These are phyloP conservation scores for Colletotrichum sublineola DNA, from an alignment of 2,329 filamentous ascomycete species.

Conservation along the genomic window DNA sequence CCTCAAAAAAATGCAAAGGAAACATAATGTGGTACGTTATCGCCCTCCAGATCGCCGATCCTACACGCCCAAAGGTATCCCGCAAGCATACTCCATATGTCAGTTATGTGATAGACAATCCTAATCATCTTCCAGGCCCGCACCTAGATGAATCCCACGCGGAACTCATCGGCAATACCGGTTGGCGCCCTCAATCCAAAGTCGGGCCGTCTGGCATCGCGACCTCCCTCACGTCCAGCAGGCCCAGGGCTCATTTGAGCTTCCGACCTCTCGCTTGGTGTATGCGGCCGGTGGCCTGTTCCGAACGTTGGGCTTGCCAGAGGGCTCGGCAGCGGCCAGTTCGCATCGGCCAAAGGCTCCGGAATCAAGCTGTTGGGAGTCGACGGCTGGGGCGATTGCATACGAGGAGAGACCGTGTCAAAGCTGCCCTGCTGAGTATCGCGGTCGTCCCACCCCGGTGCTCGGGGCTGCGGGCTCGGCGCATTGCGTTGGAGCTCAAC, in stretches of 20 bases:
- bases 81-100: background rate
- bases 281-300: conserved; percentile 26
- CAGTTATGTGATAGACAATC: background rate
- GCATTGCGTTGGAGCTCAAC: conserved; percentile 37
- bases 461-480: conserved; percentile 27
- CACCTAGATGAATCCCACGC: conserved; percentile 40
- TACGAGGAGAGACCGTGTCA: conserved; percentile 31
- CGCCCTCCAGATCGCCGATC: conserved; percentile 15
- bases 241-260: conserved; percentile 27
- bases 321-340: conserved; percentile 39
- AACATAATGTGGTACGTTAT: background rate
- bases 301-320: conserved; percentile 40
- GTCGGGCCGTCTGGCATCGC: conserved; percentile 32
- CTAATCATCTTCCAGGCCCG: background rate
- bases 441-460: conserved; percentile 24
- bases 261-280: conserved; percentile 30
- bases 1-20: background rate
- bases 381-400: conserved; percentile 29
- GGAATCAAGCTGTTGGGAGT: conserved; percentile 20
- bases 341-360: conserved; percentile 27
- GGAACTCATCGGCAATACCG: conserved; percentile 42
- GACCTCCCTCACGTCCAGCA: conserved; percentile 4
- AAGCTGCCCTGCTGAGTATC: conserved; percentile 33
- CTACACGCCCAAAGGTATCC: conserved; percentile 18
- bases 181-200: conserved; percentile 42